These are phyloP conservation scores for Geotrichum ghanense DNA, from an alignment of 805 yeast genomes.

Conservation along the genomic window DNA sequence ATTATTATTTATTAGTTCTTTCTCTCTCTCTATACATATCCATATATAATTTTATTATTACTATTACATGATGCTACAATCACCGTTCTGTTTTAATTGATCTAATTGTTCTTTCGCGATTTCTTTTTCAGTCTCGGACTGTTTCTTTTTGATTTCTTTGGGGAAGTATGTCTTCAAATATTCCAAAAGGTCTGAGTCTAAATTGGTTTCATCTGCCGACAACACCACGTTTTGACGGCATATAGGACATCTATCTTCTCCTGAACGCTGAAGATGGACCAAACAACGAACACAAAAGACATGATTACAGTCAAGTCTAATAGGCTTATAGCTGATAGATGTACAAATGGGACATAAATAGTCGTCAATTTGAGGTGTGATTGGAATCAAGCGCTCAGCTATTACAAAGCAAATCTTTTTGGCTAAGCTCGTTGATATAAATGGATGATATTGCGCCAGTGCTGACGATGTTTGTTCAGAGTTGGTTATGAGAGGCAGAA, in stretches of 20 bases:
- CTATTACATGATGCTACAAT: slow-evolving; percentile 6
- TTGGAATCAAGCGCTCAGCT: slow-evolving; percentile 40
- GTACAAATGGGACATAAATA: slow-evolving; percentile 66
- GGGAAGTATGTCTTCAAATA: slow-evolving; percentile 55
- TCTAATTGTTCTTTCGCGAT: slow-evolving; percentile 31
- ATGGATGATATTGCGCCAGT: slow-evolving; percentile 23
- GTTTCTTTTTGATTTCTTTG: slow-evolving; percentile 50
- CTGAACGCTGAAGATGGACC: slow-evolving; percentile 51
- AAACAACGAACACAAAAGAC: slow-evolving; percentile 64
- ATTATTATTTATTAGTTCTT: too few relatives aligned
- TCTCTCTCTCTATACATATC: too few relatives aligned
- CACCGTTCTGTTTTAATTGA: slow-evolving; percentile 3
- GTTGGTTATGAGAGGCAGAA: slow-evolving; percentile 34
- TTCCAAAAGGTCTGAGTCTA: slow-evolving; percentile 43
- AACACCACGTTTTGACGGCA: slow-evolving; percentile 44
- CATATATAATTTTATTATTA: too few relatives aligned
- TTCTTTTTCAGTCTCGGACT: slow-evolving; percentile 41
- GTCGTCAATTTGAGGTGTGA: slow-evolving; percentile 67
- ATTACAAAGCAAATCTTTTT: slow-evolving; percentile 40
- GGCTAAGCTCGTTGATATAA: slow-evolving; percentile 39
- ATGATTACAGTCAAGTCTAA: slow-evolving; percentile 51
- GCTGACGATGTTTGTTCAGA: background rate
- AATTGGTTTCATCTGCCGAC: slow-evolving; percentile 46
- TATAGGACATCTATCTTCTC: slow-evolving; percentile 54
- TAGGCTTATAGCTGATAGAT: slow-evolving; percentile 61